These are phyloP conservation scores for Colletotrichum sojae DNA, from an alignment of 2,329 filamentous ascomycete genomes.

Conservation along the genomic window DNA sequence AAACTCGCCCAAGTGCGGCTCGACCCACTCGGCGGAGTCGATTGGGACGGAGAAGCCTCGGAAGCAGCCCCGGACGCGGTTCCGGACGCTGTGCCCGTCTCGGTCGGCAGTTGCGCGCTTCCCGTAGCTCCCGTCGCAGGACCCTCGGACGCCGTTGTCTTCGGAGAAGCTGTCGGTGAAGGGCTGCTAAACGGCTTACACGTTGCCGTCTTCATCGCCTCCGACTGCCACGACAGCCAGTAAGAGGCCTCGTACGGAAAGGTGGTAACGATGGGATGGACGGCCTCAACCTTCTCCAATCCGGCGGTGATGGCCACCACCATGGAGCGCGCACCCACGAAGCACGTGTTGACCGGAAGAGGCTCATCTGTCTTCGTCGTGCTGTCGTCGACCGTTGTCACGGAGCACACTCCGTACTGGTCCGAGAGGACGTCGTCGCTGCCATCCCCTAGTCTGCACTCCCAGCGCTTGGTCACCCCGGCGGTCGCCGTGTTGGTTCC, in stretches of 20 bases:
- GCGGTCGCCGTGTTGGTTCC: slow-evolving; percentile 33
- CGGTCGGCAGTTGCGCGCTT: slow-evolving; percentile 7
- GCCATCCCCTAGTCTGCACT: slow-evolving; percentile 14
- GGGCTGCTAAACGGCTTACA: slow-evolving; percentile 18
- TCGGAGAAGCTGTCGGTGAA: slow-evolving; percentile 5
- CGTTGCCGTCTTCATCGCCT: neutral
- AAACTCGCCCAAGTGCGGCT: neutral
- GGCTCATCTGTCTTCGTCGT: neutral
- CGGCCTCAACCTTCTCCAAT: slow-evolving; percentile 16
- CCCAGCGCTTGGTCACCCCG: slow-evolving; percentile 27
- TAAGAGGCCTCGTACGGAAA: neutral
- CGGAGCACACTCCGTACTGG: slow-evolving; percentile 25
- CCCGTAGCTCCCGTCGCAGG: neutral
- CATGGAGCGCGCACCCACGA: slow-evolving; percentile 24
- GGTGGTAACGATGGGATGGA: slow-evolving; percentile 10
- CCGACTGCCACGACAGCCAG: slow-evolving; percentile 6
- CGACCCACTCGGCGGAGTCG: slow-evolving; percentile 19
- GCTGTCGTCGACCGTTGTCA: slow-evolving; percentile 16
- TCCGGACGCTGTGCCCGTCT: slow-evolving; percentile 6
- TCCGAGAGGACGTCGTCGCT: slow-evolving; percentile 8
- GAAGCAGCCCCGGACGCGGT: neutral
- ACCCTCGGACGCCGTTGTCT: neutral
- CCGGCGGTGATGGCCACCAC: slow-evolving; percentile 32
- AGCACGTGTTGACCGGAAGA: slow-evolving; percentile 22
- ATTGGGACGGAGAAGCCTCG: slow-evolving; percentile 6